Evolutionary conservation across 257 asterid species (phyloP).

Genomic region (Euphrasia confusa): DNA sequence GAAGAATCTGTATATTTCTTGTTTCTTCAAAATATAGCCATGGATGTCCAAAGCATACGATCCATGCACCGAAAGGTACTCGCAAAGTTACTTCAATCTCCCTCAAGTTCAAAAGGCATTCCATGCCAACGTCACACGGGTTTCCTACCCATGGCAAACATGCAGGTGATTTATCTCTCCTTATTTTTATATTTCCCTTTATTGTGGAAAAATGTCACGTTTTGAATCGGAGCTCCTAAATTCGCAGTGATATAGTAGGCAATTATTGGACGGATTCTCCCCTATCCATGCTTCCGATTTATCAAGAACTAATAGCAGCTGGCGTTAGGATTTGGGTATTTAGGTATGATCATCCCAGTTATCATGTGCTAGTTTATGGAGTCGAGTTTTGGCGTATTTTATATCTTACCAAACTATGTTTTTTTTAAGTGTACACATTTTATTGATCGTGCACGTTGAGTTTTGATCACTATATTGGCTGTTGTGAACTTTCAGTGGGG

Average conservation of each 20-base stretch:
- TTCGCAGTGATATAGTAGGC: constrained; percentile 73
- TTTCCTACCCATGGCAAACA: constrained; percentile 77
- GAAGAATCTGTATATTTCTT: background rate
- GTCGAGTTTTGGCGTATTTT: background rate
- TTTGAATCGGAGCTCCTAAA: constrained; percentile 17
- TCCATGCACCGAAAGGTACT: constrained; percentile 83
- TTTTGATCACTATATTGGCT: background rate
- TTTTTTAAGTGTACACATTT: too few relatives aligned
- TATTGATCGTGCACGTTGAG: too few relatives aligned
- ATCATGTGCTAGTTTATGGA: background rate
- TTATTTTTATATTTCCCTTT: constrained; percentile 21
- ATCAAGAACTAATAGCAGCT: constrained; percentile 75
- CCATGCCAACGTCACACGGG: constrained; percentile 70
- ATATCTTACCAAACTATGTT: too few relatives aligned
- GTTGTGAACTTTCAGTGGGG: constrained; percentile 49
- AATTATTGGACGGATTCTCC: constrained; percentile 88
- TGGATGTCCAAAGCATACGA: constrained; percentile 93
- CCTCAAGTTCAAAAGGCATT: constrained; percentile 87
- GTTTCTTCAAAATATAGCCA: constrained; percentile 48
- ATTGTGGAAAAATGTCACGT: background rate
- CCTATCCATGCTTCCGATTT: constrained; percentile 83
- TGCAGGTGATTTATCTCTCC: constrained; percentile 57
- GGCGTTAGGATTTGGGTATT: constrained; percentile 92
- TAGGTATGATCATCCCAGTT: constrained; percentile 40
- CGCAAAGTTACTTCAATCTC: constrained; percentile 66